A percentile compares a stretch with the other conserved stretches of the same genome.
Evolutionary conservation across 108 stramenopile species (phyloP).

Genomic region (Nitzschia sp.): DNA sequence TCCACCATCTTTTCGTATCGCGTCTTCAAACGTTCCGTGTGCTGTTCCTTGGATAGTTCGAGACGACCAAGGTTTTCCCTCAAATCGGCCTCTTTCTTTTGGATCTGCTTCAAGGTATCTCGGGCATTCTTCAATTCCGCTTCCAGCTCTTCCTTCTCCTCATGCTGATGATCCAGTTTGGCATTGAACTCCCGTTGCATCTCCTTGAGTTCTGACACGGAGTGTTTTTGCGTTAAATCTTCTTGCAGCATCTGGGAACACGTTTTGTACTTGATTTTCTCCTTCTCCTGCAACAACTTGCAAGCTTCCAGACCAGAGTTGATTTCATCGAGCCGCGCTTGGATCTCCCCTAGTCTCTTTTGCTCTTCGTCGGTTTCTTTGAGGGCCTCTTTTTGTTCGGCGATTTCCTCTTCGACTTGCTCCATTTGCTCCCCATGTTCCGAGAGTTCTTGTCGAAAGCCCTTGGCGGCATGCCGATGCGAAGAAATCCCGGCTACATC

Average conservation of each 20-base stretch:
- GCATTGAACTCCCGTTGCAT: slow-evolving; percentile 65
- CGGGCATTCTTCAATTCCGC: slow-evolving; percentile 26
- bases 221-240: slow-evolving; percentile 60
- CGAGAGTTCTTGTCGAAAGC: slow-evolving; percentile 71
- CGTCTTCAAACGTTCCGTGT: slow-evolving; percentile 37
- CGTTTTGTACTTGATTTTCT: slow-evolving; percentile 42
- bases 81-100: slow-evolving; percentile 39
- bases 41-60: slow-evolving; percentile 56
- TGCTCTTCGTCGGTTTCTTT: slow-evolving; percentile 52
- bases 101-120: slow-evolving; percentile 37
- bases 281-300: slow-evolving; percentile 28
- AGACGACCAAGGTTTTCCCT: slow-evolving; percentile 54
- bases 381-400: slow-evolving; percentile 26
- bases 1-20: slow-evolving; percentile 75
- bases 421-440: slow-evolving; percentile 62
- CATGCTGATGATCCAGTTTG: slow-evolving; percentile 37
- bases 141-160: slow-evolving; percentile 33
- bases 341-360: slow-evolving; percentile 39
- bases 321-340: slow-evolving; percentile 38
- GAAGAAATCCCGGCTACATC: slow-evolving; percentile 78
- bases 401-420: slow-evolving; percentile 71
- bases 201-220: slow-evolving; percentile 54
- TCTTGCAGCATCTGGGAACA: slow-evolving; percentile 56
- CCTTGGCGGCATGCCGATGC: slow-evolving; percentile 80
- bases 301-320: slow-evolving; percentile 35